phyloP scores from a whole-genome alignment of 345 rosid species.

The Acer campestre region DNA sequence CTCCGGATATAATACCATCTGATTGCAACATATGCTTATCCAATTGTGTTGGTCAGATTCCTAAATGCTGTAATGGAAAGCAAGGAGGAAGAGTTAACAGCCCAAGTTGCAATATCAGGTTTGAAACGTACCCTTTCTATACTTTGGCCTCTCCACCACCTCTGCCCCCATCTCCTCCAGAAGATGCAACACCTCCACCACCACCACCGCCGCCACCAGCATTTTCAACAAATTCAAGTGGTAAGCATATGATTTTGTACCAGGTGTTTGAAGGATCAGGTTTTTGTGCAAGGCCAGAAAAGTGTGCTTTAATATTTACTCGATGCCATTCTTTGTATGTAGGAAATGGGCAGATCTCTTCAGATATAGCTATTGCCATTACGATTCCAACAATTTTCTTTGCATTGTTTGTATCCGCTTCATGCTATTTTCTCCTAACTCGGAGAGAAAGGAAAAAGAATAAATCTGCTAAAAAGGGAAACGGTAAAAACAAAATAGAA shows the following conservation, averaged over 20 bases:
- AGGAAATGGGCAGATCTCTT: constrained; percentile 1
- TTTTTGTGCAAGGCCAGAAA: not conserved
- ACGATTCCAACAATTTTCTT: not conserved
- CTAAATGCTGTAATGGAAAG: constrained; percentile 31
- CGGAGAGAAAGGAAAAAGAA: not conserved
- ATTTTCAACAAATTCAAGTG: not conserved
- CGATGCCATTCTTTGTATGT: not conserved
- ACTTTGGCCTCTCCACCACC: not conserved
- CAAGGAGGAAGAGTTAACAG: constrained; percentile 33
- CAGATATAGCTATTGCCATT: not conserved
- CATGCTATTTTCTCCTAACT: not conserved
- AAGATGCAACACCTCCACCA: not conserved
- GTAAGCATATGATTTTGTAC: not conserved
- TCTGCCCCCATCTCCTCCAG: no score
- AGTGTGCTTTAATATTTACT: not conserved
- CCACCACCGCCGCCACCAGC: constrained; percentile 2
- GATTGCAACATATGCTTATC: constrained; percentile 48
- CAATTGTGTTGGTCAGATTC: constrained; percentile 16
- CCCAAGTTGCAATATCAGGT: constrained; percentile 33
- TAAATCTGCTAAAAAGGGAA: not conserved
- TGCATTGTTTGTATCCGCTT: not conserved
- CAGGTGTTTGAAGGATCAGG: not conserved
- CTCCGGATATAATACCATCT: constrained; percentile 42
- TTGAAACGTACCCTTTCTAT: constrained; percentile 25
- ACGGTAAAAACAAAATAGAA: not conserved